Evolutionary conservation across 1,284 basidiomycete genomes (phyloP), one percentile per base, ranked within the genome.

Genomic region (Hemileia vastatrix): DNA sequence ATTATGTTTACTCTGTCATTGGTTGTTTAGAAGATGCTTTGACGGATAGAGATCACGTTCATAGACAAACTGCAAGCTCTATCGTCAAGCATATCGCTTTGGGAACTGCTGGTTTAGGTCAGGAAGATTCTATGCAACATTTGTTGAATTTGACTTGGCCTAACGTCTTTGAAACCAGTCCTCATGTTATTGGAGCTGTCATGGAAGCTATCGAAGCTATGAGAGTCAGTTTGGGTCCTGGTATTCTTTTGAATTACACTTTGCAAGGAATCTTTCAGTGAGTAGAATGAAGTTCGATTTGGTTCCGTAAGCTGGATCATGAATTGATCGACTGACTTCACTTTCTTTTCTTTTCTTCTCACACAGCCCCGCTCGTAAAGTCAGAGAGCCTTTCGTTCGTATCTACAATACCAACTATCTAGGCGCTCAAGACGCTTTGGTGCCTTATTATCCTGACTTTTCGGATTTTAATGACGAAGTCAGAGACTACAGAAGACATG

Each of bases 71-170:
- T 3, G 71, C 72, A 0, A 72, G 72, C 0, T 69, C 72, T 49
- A 72, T 74, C 61, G 73, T 75, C 27, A 71, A 72, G 58, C 73
- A 75, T 50, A 63, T 75, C 6, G 73, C 73, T 11, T 68, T 75
- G 3, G 73, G 73, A 52, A 71, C 70, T 5, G 71, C 72, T 24
- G 73, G 73, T 4, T 61, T 73, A 4, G 73, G 73, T 6, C 67
- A 71, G 48, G 73, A 75, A 44, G 72, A 75, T 55, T 65, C 66
- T 57, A 67, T 74, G 67, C 68, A 69, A 57, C 73, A 75, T 63
- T 63, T 75, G 49, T 67, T 75, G 63, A 75, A 75, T 63, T 63
- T 74, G 27, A 66, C 74, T 27, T 74, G 72, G 72, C 73, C 73
- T 32, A 75, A 75, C 67, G 66, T 74, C 55, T 75, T 75, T 43